These are phyloP conservation scores for Candida patagonica DNA, from an alignment of 805 yeast species.

Conservation along the genomic window DNA sequence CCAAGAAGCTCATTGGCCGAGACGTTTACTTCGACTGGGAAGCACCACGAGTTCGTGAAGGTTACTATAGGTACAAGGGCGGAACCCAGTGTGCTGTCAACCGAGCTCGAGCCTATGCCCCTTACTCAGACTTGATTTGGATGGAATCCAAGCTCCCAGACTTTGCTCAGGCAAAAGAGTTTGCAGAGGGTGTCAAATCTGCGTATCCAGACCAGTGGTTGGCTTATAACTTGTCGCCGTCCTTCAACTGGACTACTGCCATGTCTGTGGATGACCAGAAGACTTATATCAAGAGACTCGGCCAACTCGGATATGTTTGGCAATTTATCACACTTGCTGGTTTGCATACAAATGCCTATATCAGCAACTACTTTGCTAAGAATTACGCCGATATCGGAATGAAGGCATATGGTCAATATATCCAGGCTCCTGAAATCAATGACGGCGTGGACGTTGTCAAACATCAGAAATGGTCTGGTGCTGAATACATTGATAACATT, in stretches of 20 bases:
- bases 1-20: slow-evolving; percentile 65
- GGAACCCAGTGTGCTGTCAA: slow-evolving; percentile 96
- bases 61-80: slow-evolving; percentile 91
- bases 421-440: slow-evolving; percentile 83
- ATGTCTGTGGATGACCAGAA: slow-evolving; percentile 82
- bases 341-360: slow-evolving; percentile 89
- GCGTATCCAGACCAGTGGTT: slow-evolving; percentile 87
- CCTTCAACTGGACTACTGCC: slow-evolving; percentile 96
- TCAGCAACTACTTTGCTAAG: slow-evolving; percentile 75
- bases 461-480: slow-evolving; percentile 99
- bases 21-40: slow-evolving; percentile 93
- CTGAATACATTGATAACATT: slow-evolving; percentile 87
- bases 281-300: slow-evolving; percentile 80
- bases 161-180: slow-evolving; percentile 85
- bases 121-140: slow-evolving; percentile 94
- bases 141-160: slow-evolving; percentile 97
- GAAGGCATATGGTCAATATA: slow-evolving; percentile 87
- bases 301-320: slow-evolving; percentile 89
- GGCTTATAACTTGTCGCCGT: slow-evolving; percentile 93
- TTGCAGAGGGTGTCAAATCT: slow-evolving; percentile 82
- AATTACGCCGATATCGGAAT: slow-evolving; percentile 76
- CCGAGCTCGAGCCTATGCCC: slow-evolving; percentile 92
- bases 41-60: slow-evolving; percentile 88
- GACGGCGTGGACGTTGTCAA: slow-evolving; percentile 89
- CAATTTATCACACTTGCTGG: slow-evolving; percentile 97